phyloP scores from a whole-genome alignment of 352 stramenopile species.

The Phytophthora fragariaefolia region DNA sequence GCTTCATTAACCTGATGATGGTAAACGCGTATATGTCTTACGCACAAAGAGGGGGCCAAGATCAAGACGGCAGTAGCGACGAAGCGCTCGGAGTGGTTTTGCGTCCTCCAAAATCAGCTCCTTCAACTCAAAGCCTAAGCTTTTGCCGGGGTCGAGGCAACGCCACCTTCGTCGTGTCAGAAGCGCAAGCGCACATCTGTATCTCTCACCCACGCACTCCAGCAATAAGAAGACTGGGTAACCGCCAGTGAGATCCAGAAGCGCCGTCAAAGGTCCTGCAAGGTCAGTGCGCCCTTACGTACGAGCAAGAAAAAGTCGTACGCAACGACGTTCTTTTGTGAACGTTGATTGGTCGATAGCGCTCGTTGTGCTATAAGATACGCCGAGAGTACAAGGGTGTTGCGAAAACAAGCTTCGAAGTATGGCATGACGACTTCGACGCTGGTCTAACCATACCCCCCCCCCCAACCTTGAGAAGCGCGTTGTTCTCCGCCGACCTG shows the following conservation, averaged over 20 bases:
- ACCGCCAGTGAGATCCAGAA: background rate
- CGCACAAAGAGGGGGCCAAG: background rate
- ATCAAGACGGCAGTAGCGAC: background rate
- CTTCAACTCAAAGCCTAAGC: too few relatives aligned
- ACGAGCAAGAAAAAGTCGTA: conserved; percentile 23
- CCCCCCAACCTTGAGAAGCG: too few relatives aligned
- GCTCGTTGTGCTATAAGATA: conserved; percentile 30
- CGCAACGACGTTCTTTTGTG: conserved; percentile 26
- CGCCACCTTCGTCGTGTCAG: background rate
- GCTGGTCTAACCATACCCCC: too few relatives aligned
- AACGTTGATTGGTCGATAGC: conserved; percentile 20
- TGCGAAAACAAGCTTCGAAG: too few relatives aligned
- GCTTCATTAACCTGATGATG: background rate
- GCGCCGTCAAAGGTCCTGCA: too few relatives aligned
- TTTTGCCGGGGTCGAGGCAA: background rate
- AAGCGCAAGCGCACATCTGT: background rate
- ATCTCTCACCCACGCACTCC: background rate
- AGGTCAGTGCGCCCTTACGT: background rate
- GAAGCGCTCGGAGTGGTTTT: background rate
- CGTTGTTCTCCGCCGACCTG: too few relatives aligned
- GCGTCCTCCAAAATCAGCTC: conserved; percentile 11
- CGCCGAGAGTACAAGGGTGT: too few relatives aligned
- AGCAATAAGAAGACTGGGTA: conserved; percentile 5
- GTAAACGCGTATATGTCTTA: conserved; percentile 6
- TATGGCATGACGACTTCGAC: too few relatives aligned